Evolutionary conservation across 805 yeast species (phyloP), one percentile per base, ranked within the genome.

Genomic region (Candida tammaniensis): DNA sequence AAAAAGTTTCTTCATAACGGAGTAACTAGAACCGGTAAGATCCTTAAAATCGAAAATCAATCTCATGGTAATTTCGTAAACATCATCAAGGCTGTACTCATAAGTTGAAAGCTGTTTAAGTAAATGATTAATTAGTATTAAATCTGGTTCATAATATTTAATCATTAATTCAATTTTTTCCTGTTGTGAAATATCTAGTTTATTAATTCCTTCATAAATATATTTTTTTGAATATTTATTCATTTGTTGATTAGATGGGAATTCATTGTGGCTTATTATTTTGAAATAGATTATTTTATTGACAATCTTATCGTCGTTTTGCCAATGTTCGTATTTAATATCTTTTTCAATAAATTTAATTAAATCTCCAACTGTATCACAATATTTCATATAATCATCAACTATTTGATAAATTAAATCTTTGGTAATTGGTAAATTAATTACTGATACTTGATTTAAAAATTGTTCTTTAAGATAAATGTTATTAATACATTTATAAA

Each of bases 401-500:
- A 67, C 39, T 3, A 67, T 55, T 27, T 51, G 43, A 13, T 56
- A 36, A 28, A 55, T 36, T 40, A 66, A 42, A 23, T 54, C 52
- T 27, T 47, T 45, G 52, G 55, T 58, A 5, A 67, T 47, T 6
- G 71, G 70, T 16, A 67, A 43, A 19, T 55, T 52, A 10, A 59
- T 43, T 25, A 48, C 41, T 31, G 55, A 55, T 22, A 67, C 51
- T 30, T 49, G 51, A 38, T 59, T 57, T 25, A 67, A 47, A 25
- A 61, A 60, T 20, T 46, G 38, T 36, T 67, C 72, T 30, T 61
- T 60, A n/a, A 67, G 42, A 27, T 60, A 64, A 6, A 64, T 51
- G 40, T 64, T 67, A 38, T 48, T 50, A 19, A 64, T 58, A 39
- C 62, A 54, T 35, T 60, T 64, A 43, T 65, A 67, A 12, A 67